These are phyloP conservation scores for Jaltomata sinuosa DNA, from an alignment of 257 asterid genomes.

Conservation along the genomic window DNA sequence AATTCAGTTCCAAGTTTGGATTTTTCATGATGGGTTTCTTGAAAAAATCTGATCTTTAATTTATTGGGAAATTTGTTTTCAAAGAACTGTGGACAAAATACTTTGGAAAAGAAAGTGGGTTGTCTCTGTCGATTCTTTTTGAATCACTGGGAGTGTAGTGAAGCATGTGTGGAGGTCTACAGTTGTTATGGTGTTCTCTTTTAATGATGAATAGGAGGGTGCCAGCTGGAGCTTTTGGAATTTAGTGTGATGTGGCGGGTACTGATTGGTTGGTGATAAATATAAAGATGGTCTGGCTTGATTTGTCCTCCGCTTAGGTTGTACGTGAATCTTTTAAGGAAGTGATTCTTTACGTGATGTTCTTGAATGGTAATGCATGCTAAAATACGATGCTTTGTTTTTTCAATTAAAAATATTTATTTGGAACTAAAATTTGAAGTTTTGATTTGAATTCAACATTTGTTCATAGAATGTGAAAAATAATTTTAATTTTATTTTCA, in stretches of 20 bases:
- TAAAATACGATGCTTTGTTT: neutral
- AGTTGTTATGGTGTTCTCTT: neutral
- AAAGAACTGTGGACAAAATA: neutral
- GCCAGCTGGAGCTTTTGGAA: neutral
- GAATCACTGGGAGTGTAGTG: neutral
- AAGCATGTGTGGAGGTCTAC: neutral
- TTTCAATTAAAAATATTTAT: no score
- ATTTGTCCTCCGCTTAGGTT: neutral
- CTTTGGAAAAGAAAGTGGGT: slow-evolving; percentile 10
- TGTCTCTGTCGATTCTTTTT: neutral
- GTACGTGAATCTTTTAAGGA: neutral
- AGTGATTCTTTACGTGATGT: slow-evolving; percentile 1
- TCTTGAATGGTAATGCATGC: neutral
- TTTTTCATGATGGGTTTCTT: slow-evolving; percentile 12
- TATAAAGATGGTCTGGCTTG: neutral
- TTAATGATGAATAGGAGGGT: neutral
- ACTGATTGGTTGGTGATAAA: neutral
- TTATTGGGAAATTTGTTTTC: neutral
- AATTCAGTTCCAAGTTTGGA: neutral
- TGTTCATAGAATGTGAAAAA: no score
- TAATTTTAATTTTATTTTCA: no score
- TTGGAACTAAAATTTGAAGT: no score
- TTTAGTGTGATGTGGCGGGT: neutral
- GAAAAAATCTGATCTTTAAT: neutral
- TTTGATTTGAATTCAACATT: no score